Evolutionary conservation across 2,329 filamentous ascomycete genomes (phyloP).

Genomic region (Calonectria pauciramosa): DNA sequence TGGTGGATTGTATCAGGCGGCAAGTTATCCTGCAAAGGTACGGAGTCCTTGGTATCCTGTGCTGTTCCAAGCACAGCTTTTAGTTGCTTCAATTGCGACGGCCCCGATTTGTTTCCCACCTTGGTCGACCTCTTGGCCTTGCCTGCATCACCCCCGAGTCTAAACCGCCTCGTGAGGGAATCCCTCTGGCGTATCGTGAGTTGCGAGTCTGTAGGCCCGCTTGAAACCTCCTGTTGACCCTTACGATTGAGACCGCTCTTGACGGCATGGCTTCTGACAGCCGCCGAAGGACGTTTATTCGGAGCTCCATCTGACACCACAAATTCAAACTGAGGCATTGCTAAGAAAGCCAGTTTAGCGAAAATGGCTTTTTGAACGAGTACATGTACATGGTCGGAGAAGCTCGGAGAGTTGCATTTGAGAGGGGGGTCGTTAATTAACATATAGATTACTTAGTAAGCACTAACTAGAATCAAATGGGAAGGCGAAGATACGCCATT

Average conservation of each 20-base stretch:
- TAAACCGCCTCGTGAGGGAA: constrained; percentile 32
- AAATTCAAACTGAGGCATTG: constrained; percentile 31
- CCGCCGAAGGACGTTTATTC: constrained; percentile 25
- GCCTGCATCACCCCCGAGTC: not conserved
- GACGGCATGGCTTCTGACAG: constrained; percentile 33
- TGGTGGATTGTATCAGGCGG: not conserved
- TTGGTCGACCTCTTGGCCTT: not conserved
- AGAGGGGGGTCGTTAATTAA: not conserved
- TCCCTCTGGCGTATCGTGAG: constrained; percentile 30
- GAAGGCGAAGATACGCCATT: not conserved
- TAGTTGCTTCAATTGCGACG: not conserved
- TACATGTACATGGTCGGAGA: not conserved
- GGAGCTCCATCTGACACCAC: constrained; percentile 25
- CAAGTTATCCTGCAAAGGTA: not conserved
- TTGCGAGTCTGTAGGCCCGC: constrained; percentile 21
- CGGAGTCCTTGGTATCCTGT: not conserved
- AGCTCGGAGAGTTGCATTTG: not conserved
- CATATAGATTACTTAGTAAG: constrained; percentile 18
- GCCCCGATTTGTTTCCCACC: not conserved
- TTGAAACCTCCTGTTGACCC: not conserved
- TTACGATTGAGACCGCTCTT: constrained; percentile 35
- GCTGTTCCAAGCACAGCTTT: not conserved
- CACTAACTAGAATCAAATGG: not conserved
- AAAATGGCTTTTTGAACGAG: not conserved
- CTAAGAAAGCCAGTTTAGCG: not conserved